Base-by-base conservation (phyloP, 306 rosid genomes). In the Trifolium pratense region DNA sequence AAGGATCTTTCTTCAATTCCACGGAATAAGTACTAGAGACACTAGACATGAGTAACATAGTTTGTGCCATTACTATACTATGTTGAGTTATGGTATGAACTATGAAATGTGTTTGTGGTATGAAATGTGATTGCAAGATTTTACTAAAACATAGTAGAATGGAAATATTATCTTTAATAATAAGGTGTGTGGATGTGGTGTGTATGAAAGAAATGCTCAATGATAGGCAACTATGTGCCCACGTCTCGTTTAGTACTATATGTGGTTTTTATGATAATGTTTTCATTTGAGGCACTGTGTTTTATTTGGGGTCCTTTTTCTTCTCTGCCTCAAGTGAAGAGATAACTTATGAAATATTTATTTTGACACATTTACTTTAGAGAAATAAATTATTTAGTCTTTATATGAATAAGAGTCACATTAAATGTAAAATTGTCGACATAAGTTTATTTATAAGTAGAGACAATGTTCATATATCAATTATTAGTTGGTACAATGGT, bases 1-100 rank as follows among this genome's bases (percentile, higher is more conserved):
- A 84, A 56, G 90, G 73, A n/a, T 84, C 87, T 78, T 72, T 86
- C 80, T 88, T 88, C 87, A 86, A 73, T 51, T 72, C 74, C 60
- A 81, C 80, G 5, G 76, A 91, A 74, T 79, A 85, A 57, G 85
- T 75, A 26, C 83, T 71, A 26, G 91, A 87, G 49, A 87, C 92
- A 71, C 87, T 83, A 4, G 97, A 88, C 85, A 86, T 79, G 71
- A 89, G 90, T 73, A 93, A 46, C 90, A 94, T 84, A 62, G 97
- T 89, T 82, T 94, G 97, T 75, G 97, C 99, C 96, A 91, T 91
- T 75, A 67, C 77, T 63, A 3, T 17, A 9, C 31, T 9, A 53
- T 32, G 67, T 34, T 58, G 65, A 26, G 64, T 26, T 36, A 6
- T 7, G 7, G 16, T 23, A n/a, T 55, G 14, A 3, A 3, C 5